Evolutionary conservation across 768 basidiomycete genomes (phyloP), one percentile per base, ranked within the genome.

Genomic region (Fistulinella prunicolor): DNA sequence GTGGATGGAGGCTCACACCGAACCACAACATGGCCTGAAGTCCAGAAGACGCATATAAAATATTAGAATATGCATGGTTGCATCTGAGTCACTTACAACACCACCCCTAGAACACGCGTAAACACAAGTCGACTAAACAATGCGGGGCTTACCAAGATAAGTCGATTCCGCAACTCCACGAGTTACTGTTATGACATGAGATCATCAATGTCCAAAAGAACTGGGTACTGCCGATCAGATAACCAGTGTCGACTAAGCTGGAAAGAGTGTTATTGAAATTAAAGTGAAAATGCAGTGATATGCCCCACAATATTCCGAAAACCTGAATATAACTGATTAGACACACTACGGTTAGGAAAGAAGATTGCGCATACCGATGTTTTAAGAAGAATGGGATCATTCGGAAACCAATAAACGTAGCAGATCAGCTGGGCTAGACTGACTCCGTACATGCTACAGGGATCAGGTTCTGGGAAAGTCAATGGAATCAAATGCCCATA

Each of bases 371-470:
- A 5, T 36, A 57, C 54, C 1, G 46, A 23, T 24, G 41, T 17
- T 28, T 52, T 56, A 1, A 24, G 26, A n/a, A 20, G 14, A 43
- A 28, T 23, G 3, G 24, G 22, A 24, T 56, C 55, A 2, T 45
- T 9, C 1, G 54, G 55, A 32, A 56, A 56, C 54, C 54, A 56
- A 34, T 20, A n/a, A 3, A 7, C 0, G 19, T 55, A 55, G 9
- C 44, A 55, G 8, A 46, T 37, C 26, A 28, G 30, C 13, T 56
- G 54, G 2, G 44, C 53, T 30, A 55, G 6, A 20, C 47, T 56
- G 7, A n/a, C 42, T 4, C 55, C 55, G 17, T 56, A 56, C 54
- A 56, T 28, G 12, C 14, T 5, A 6, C n/a, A 40, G 22, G 19
- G 1, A 9, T 50, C 24, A 24, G 30, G 19, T 20, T 17, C n/a